Evolutionary conservation across 768 basidiomycete species (phyloP).

Genomic region (Panaeolus cyanescens): DNA sequence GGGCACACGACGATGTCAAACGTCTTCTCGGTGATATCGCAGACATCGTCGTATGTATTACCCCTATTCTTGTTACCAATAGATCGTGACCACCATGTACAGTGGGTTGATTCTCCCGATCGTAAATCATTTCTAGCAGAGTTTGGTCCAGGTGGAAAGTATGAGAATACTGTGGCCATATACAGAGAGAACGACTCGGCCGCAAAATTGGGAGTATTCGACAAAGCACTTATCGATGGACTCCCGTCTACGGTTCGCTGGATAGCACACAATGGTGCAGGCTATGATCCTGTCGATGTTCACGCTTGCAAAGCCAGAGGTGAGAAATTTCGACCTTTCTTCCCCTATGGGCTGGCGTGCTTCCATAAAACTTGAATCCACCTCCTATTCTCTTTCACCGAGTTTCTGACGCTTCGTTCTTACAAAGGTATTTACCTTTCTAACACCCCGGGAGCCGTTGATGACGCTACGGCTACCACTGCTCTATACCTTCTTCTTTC

Average conservation of each 20-base stretch:
- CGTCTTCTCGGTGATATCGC: conserved; percentile 67
- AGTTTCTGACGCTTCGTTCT: neutral
- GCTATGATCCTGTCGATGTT: conserved; percentile 89
- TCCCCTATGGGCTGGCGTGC: too few species aligned
- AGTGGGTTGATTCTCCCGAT: conserved; percentile 56
- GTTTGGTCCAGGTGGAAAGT: conserved; percentile 69
- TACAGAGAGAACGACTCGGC: conserved; percentile 77
- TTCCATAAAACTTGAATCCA: too few species aligned
- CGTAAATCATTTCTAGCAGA: conserved; percentile 71
- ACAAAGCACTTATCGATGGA: conserved; percentile 72
- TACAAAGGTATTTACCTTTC: conserved; percentile 71
- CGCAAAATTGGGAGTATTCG: conserved; percentile 71
- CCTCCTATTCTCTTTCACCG: too few species aligned
- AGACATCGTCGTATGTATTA: conserved; percentile 69
- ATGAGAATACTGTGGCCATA: conserved; percentile 70
- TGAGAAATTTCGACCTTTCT: too few species aligned
- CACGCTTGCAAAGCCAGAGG: conserved; percentile 70
- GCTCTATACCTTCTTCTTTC: conserved; percentile 84
- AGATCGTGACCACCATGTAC: neutral
- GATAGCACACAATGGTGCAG: conserved; percentile 93
- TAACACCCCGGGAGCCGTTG: conserved; percentile 88
- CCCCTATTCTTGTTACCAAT: neutral
- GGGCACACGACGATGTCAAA: conserved; percentile 78
- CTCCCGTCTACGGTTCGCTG: conserved; percentile 73
- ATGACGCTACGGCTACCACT: conserved; percentile 90